phyloP scores from a whole-genome alignment of 805 yeast species.

The Ogataea polymorpha region DNA sequence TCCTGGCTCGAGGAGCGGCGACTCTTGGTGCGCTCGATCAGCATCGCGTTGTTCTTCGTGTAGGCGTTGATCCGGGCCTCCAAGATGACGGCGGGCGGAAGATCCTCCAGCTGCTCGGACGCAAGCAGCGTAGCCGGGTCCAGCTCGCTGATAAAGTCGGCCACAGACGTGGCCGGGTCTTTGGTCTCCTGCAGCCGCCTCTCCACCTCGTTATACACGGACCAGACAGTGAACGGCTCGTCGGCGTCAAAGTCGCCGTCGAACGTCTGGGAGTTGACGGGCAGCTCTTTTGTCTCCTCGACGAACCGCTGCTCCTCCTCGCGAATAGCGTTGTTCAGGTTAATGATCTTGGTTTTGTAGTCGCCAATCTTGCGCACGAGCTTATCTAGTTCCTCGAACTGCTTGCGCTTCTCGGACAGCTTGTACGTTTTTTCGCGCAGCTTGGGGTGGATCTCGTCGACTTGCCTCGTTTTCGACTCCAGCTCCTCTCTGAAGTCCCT shows the following conservation, averaged over 20 bases:
- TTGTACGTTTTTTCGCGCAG: constrained; percentile 54
- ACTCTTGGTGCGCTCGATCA: constrained; percentile 49
- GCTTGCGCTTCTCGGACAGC: constrained; percentile 46
- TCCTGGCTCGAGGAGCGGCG: constrained; percentile 53
- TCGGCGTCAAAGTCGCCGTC: constrained; percentile 78
- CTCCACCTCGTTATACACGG: constrained; percentile 55
- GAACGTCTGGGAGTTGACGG: constrained; percentile 35
- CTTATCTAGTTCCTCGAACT: constrained; percentile 50
- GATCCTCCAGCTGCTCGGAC: constrained; percentile 22
- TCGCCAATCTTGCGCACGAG: constrained; percentile 43
- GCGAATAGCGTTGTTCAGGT: constrained; percentile 58
- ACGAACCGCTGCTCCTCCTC: constrained; percentile 60
- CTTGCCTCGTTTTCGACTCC: constrained; percentile 46
- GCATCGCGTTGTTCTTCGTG: constrained; percentile 57
- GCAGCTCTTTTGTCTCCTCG: constrained; percentile 33
- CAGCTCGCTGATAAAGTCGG: constrained; percentile 10
- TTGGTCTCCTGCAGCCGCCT: constrained; percentile 32
- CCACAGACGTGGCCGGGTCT: constrained; percentile 6
- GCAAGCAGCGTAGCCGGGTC: constrained; percentile 11
- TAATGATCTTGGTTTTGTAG: constrained; percentile 51
- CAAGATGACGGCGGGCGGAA: constrained; percentile 52
- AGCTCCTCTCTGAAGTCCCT: constrained; percentile 59
- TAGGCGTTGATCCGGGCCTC: constrained; percentile 83
- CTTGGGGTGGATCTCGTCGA: constrained; percentile 51
- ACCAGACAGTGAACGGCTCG: constrained; percentile 77